Conservation (phyloP, 2,329 filamentous ascomycete genomes). For the Zymoseptoria tritici region DNA sequence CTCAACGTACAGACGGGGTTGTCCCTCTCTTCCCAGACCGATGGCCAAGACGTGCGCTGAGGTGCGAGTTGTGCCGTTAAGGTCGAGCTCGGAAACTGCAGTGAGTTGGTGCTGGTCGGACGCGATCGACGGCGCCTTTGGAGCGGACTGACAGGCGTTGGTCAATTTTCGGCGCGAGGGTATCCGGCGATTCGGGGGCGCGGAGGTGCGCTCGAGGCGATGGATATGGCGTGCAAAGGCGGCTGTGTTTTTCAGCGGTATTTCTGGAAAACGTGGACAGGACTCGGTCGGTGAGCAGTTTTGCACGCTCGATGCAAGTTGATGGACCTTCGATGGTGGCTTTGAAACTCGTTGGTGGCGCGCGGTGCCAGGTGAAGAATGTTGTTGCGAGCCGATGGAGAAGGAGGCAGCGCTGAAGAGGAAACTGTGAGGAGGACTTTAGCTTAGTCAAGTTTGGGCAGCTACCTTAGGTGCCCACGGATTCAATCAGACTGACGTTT, state of each 20-base stretch:
- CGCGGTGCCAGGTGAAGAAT: background rate
- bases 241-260: background rate
- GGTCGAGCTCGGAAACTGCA: background rate
- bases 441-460: background rate
- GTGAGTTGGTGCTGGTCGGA: background rate
- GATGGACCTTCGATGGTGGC: background rate
- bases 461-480: background rate
- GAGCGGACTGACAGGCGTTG: too few species aligned
- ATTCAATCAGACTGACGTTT: background rate
- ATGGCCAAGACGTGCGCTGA: background rate
- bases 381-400: background rate
- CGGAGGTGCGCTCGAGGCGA: background rate
- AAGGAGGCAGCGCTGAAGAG: background rate
- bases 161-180: background rate
- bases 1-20: constrained; percentile 17
- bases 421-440: background rate
- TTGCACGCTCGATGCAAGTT: background rate
- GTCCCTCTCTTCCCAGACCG: constrained; percentile 6
- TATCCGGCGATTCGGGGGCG: background rate
- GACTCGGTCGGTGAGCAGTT: background rate
- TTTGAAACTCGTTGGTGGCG: background rate
- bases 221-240: background rate
- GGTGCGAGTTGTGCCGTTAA: background rate
- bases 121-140: background rate
- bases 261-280: background rate